A percentile compares a stretch with the other conserved stretches of the same genome.
These are phyloP conservation scores for Blastocystis sp. DNA, from an alignment of 352 stramenopile genomes.

Conservation along the genomic window DNA sequence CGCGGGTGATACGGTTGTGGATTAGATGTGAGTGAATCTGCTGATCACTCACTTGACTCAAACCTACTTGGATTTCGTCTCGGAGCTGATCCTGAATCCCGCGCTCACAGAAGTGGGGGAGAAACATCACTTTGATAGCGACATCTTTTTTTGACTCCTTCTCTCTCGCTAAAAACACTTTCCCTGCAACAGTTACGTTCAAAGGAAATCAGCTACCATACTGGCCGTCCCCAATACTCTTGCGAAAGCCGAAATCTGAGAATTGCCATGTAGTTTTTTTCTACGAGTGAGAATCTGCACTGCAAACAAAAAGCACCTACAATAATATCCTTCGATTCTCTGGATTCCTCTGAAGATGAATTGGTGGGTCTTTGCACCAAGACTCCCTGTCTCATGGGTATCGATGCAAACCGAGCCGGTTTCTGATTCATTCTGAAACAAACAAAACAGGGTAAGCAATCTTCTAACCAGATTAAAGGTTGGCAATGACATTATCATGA, in stretches of 20 bases:
- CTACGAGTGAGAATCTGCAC: not conserved
- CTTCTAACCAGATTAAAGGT: constrained; percentile 39
- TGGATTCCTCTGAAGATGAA: not conserved
- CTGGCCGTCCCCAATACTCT: not conserved
- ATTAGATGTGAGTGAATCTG: constrained; percentile 42
- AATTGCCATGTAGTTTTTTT: not conserved
- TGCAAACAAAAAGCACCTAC: not conserved
- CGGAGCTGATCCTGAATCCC: constrained; percentile 17
- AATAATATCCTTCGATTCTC: not conserved
- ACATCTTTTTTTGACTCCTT: not conserved
- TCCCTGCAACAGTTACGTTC: not conserved
- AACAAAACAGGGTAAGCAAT: not conserved
- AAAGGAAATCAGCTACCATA: not conserved
- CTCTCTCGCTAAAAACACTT: constrained; percentile 42
- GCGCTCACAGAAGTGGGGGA: not conserved
- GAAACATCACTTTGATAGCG: constrained; percentile 26
- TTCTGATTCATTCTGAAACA: not conserved
- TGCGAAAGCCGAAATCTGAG: constrained; percentile 8
- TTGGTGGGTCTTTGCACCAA: not conserved
- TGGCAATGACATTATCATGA: constrained; percentile 43
- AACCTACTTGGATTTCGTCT: constrained; percentile 1
- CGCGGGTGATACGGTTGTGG: not conserved
- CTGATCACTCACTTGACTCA: not conserved
- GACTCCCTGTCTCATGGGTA: not conserved
- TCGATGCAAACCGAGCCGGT: not conserved